phyloP scores from a whole-genome alignment of 768 basidiomycete genomes.

The Lactifluus echinatus region DNA sequence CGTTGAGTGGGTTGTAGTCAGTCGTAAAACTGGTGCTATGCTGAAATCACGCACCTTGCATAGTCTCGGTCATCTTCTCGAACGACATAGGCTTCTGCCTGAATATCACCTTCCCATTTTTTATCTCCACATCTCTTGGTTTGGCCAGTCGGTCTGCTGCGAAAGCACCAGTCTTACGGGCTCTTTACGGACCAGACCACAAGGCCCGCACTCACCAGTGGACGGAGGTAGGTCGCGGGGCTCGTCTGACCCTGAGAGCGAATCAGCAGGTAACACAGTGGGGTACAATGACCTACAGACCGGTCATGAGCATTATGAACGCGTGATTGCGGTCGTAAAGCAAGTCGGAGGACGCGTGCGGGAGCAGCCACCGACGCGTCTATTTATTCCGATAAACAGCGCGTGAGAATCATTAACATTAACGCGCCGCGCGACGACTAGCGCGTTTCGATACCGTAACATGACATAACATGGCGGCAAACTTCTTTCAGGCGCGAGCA shows the following conservation, averaged over 20 bases:
- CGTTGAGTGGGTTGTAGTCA: background rate
- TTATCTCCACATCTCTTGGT: constrained; percentile 48
- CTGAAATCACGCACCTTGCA: constrained; percentile 50
- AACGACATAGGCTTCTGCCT: constrained; percentile 68
- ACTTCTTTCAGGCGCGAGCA: constrained; percentile 46
- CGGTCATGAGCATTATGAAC: background rate
- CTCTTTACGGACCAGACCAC: background rate
- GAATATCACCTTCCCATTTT: constrained; percentile 67
- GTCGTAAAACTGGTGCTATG: background rate
- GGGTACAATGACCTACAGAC: background rate
- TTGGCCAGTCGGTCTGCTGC: constrained; percentile 34
- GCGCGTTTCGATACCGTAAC: constrained; percentile 24
- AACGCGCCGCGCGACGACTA: constrained; percentile 1
- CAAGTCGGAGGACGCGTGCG: background rate
- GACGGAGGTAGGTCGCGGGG: background rate
- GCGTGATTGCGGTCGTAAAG: constrained; percentile 5
- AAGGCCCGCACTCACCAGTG: constrained; percentile 2
- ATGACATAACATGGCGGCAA: constrained; percentile 36
- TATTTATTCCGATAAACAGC: background rate
- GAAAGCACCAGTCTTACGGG: constrained; percentile 21
- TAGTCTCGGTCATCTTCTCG: constrained; percentile 73
- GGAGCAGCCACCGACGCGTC: constrained; percentile 14
- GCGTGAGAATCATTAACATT: constrained; percentile 1
- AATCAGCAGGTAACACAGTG: background rate
- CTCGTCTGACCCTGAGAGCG: background rate